Conservation (phyloP, 257 asterid species). For the Solanum sparsipilum region DNA sequence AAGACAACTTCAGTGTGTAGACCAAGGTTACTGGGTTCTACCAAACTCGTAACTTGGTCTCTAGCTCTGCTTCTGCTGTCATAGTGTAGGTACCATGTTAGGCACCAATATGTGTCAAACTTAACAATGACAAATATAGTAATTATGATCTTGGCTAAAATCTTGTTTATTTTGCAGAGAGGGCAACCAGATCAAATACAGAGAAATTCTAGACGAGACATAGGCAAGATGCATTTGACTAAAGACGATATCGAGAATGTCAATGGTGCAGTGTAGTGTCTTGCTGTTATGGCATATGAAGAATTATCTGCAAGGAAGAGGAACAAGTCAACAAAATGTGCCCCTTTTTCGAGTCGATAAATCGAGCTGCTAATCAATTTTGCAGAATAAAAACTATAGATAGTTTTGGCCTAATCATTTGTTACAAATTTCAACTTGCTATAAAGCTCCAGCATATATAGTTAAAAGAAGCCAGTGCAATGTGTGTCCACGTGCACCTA, state of each 20-base stretch:
- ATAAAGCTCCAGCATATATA: not conserved
- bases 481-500: not conserved
- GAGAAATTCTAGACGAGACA: constrained; percentile 28
- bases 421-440: not conserved
- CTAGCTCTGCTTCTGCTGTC: not conserved
- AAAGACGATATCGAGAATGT: constrained; percentile 53
- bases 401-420: not conserved
- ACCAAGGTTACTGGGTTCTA: not conserved
- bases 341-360: not conserved
- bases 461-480: not conserved
- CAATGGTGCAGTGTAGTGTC: constrained; percentile 9
- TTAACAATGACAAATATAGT: not conserved
- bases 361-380: not conserved
- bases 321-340: not conserved
- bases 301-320: not conserved
- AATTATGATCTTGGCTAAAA: not conserved
- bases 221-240: constrained; percentile 61
- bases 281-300: not conserved
- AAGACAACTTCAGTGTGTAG: not conserved
- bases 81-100: not conserved
- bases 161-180: constrained; percentile 25
- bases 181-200: constrained; percentile 49
- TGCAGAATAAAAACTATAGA: not conserved
- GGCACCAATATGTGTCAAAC: not conserved
- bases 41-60: not conserved